Evolutionary conservation across 805 yeast species (phyloP).

Genomic region (Saccharomycopsis babjevae): DNA sequence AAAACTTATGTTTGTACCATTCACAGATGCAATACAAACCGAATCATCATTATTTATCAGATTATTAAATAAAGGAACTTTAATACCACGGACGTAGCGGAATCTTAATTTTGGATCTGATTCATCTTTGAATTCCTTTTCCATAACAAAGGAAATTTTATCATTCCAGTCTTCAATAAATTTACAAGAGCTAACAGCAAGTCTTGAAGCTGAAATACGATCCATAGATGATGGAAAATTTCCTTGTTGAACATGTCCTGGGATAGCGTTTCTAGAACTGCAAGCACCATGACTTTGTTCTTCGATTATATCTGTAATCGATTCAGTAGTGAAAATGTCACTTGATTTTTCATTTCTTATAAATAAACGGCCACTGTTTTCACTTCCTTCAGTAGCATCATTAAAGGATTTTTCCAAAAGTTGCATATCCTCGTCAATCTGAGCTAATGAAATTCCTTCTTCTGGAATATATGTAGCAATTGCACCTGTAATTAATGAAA

Average conservation of each 20-base stretch:
- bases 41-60: slow-evolving; percentile 26
- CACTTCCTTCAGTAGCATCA: slow-evolving; percentile 56
- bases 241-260: slow-evolving; percentile 98
- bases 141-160: slow-evolving; percentile 24
- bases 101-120: slow-evolving; percentile 42
- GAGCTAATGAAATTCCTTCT: slow-evolving; percentile 55
- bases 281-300: slow-evolving; percentile 68
- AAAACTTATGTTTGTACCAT: slow-evolving; percentile 54
- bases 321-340: slow-evolving; percentile 66
- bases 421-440: slow-evolving; percentile 67
- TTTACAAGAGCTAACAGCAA: slow-evolving; percentile 81
- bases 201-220: slow-evolving; percentile 79
- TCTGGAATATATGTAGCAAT: slow-evolving; percentile 89
- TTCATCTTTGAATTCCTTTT: slow-evolving; percentile 20
- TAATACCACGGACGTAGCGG: slow-evolving; percentile 39
- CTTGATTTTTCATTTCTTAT: slow-evolving; percentile 54
- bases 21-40: slow-evolving; percentile 61
- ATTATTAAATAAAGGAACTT: slow-evolving; percentile 34
- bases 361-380: slow-evolving; percentile 68
- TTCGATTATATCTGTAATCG: slow-evolving; percentile 73
- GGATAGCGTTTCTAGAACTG: slow-evolving; percentile 90
- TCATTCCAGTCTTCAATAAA: slow-evolving; percentile 63
- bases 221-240: slow-evolving; percentile 92
- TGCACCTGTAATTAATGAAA: slow-evolving; percentile 84
- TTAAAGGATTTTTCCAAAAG: slow-evolving; percentile 58